A percentile compares a stretch with the other conserved stretches of the same genome.
These are phyloP conservation scores for Prunus armeniaca DNA, from an alignment of 306 rosid species.

Conservation along the genomic window DNA sequence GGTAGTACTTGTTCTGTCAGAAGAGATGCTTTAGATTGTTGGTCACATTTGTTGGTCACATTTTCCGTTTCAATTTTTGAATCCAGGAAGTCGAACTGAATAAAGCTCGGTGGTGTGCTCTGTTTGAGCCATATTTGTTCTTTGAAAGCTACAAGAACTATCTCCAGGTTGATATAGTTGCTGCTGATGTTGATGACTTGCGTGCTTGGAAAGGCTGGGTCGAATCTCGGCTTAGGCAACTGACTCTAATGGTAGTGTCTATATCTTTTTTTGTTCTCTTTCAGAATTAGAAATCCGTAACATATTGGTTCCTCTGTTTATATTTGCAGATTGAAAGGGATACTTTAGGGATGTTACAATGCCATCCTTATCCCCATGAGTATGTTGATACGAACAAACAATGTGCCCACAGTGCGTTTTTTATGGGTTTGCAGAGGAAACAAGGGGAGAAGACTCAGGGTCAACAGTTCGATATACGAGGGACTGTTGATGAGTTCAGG, in stretches of 20 bases:
- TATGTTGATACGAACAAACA: slow-evolving; percentile 62
- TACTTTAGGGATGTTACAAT: slow-evolving; percentile 83
- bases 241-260: slow-evolving; percentile 60
- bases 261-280: not conserved
- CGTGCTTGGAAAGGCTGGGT: slow-evolving; percentile 95
- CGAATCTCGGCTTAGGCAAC: slow-evolving; percentile 80
- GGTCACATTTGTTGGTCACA: not conserved
- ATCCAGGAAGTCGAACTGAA: slow-evolving; percentile 78
- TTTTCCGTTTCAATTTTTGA: not conserved
- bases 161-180: slow-evolving; percentile 78
- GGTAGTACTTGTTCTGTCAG: slow-evolving; percentile 32
- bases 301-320: slow-evolving; percentile 18
- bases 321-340: slow-evolving; percentile 81
- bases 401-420: slow-evolving; percentile 78
- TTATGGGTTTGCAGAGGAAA: slow-evolving; percentile 92
- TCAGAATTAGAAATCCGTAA: not conserved
- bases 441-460: slow-evolving; percentile 75
- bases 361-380: slow-evolving; percentile 91
- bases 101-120: slow-evolving; percentile 73
- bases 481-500: slow-evolving; percentile 86
- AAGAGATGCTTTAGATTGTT: not conserved
- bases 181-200: slow-evolving; percentile 72
- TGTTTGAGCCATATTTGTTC: slow-evolving; percentile 71
- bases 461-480: slow-evolving; percentile 88
- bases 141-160: slow-evolving; percentile 86